phyloP scores from a whole-genome alignment of 768 basidiomycete species.

The Gelatoporia subvermispora region DNA sequence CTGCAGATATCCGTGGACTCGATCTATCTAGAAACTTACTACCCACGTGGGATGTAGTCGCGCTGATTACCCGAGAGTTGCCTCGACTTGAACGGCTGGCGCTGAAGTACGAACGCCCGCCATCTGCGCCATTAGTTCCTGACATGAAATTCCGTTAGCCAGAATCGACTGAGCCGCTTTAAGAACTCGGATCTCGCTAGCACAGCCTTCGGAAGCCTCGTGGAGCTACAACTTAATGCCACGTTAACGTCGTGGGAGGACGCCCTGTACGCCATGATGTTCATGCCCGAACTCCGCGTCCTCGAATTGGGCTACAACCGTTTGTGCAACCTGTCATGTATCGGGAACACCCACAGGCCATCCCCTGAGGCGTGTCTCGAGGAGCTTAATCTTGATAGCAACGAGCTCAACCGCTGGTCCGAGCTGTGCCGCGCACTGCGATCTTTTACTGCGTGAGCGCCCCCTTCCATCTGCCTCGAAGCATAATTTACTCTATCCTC shows the following conservation, averaged over 20 bases:
- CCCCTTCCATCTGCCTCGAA: not conserved
- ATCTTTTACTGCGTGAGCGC: slow-evolving; percentile 40
- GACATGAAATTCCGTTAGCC: slow-evolving; percentile 38
- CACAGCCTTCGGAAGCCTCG: slow-evolving; percentile 45
- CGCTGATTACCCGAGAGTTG: slow-evolving; percentile 57
- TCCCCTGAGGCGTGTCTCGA: slow-evolving; percentile 29
- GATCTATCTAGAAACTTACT: slow-evolving; percentile 79
- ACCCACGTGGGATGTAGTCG: slow-evolving; percentile 64
- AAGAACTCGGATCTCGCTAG: slow-evolving; percentile 25
- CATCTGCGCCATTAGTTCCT: slow-evolving; percentile 5
- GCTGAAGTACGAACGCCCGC: slow-evolving; percentile 68
- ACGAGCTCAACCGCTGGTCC: slow-evolving; percentile 55
- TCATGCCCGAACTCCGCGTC: slow-evolving; percentile 49
- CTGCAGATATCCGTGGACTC: slow-evolving; percentile 66
- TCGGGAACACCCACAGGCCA: not conserved
- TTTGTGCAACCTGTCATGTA: slow-evolving; percentile 32
- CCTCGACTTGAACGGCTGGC: slow-evolving; percentile 58
- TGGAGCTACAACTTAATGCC: slow-evolving; percentile 68
- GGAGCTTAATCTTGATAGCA: slow-evolving; percentile 67
- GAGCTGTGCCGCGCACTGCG: slow-evolving; percentile 40
- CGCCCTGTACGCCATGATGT: slow-evolving; percentile 42
- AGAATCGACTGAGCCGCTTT: slow-evolving; percentile 55
- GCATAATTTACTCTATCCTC: not conserved
- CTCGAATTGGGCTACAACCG: slow-evolving; percentile 74
- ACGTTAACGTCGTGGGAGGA: slow-evolving; percentile 73